Percentiles rank a stretch among this genome's conserved stretches.
These are phyloP conservation scores for Magnaporthiopsis rhizophila DNA, from an alignment of 2,329 filamentous ascomycete species.

Conservation along the genomic window DNA sequence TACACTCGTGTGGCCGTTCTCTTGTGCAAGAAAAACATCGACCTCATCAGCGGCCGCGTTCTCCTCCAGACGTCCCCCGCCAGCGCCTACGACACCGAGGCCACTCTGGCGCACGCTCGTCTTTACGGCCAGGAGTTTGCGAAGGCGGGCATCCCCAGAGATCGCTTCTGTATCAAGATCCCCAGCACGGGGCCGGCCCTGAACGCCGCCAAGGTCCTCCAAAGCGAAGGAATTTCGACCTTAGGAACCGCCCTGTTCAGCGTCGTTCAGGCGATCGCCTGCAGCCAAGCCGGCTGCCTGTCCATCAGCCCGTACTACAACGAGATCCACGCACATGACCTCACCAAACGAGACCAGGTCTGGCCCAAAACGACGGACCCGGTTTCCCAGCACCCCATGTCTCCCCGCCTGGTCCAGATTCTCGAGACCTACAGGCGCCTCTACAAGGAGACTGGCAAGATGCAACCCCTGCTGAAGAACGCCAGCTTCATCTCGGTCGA, in stretches of 20 bases:
- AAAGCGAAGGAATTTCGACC: slow-evolving; percentile 35
- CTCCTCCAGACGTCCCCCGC: slow-evolving; percentile 39
- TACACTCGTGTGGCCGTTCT: slow-evolving; percentile 40
- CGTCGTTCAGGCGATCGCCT: slow-evolving; percentile 39
- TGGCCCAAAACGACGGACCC: slow-evolving; percentile 40
- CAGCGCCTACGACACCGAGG: slow-evolving; percentile 35
- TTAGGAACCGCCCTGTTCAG: slow-evolving; percentile 37
- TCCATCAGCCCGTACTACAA: slow-evolving; percentile 45
- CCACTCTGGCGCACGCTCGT: slow-evolving; percentile 36
- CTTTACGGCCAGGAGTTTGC: slow-evolving; percentile 38
- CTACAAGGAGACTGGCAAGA: slow-evolving; percentile 36
- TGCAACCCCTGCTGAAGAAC: slow-evolving; percentile 39
- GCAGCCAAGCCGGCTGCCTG: slow-evolving; percentile 36
- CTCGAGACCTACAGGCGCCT: slow-evolving; percentile 36
- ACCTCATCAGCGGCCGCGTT: slow-evolving; percentile 36
- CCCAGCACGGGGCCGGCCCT: slow-evolving; percentile 39
- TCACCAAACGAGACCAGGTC: slow-evolving; percentile 22
- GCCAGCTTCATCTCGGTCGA: slow-evolving; percentile 35
- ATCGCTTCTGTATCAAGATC: slow-evolving; percentile 44
- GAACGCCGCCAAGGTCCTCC: slow-evolving; percentile 34
- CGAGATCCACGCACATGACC: slow-evolving; percentile 34
- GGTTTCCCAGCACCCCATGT: slow-evolving; percentile 37
- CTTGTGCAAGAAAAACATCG: slow-evolving; percentile 38
- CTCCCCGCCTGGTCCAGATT: slow-evolving; percentile 38
- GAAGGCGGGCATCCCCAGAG: slow-evolving; percentile 32